These are phyloP conservation scores for Stipa capillata DNA, from an alignment of 176 grass and related monocot genomes.

Conservation along the genomic window DNA sequence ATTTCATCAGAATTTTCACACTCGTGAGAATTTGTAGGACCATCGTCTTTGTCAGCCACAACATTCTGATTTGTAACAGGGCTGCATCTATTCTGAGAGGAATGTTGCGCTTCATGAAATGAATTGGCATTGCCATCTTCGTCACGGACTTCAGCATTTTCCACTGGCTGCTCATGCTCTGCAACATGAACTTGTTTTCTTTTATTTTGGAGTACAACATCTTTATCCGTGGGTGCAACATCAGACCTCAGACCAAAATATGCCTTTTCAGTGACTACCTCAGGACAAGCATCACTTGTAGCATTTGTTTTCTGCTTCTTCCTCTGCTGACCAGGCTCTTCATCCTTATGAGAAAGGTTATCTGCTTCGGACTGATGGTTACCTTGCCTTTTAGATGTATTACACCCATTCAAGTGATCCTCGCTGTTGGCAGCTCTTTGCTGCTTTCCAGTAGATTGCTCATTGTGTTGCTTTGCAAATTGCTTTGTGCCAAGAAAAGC, in stretches of 20 bases:
- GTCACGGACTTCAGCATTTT: neutral
- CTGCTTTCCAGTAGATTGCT: neutral
- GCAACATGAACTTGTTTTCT: neutral
- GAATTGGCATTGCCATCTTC: neutral
- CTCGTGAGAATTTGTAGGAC: neutral
- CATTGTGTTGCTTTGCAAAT: neutral
- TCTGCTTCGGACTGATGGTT: neutral
- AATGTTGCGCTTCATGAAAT: conserved; percentile 3
- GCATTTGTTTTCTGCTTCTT: conserved; percentile 13
- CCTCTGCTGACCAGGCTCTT: neutral
- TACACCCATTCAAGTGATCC: conserved; percentile 3
- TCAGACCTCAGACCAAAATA: neutral
- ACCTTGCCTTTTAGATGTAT: neutral
- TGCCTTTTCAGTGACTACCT: neutral
- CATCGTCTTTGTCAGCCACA: neutral
- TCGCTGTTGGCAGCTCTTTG: neutral
- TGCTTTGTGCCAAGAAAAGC: neutral
- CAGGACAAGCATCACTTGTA: neutral
- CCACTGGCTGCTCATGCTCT: neutral
- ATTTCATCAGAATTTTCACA: conserved; percentile 1
- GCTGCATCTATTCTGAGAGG: neutral
- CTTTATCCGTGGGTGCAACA: neutral
- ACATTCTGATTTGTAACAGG: neutral
- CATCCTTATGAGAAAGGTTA: neutral
- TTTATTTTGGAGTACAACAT: conserved; percentile 2